These are phyloP conservation scores for Penicillium hesseltinei DNA, from an alignment of 2,329 filamentous ascomycete species.

Conservation along the genomic window DNA sequence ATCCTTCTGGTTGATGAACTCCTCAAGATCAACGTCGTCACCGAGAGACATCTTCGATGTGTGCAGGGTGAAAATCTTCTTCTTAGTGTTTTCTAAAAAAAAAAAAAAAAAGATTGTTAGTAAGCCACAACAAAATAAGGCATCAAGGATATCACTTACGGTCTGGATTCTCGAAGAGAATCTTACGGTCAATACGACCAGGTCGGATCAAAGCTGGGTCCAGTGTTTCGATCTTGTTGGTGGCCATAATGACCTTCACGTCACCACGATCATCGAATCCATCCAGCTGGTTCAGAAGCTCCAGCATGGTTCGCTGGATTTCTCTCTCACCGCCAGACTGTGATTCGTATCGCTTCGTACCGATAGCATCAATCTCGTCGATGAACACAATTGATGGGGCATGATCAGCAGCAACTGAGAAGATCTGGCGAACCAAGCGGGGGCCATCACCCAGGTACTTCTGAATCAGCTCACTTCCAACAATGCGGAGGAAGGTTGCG, in stretches of 20 bases:
- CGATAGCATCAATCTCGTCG: constrained; percentile 98
- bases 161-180: constrained; percentile 72
- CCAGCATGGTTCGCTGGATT: constrained; percentile 97
- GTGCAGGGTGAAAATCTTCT: constrained; percentile 98
- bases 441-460: constrained; percentile 98
- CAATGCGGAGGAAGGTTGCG: constrained; percentile 94
- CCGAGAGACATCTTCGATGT: constrained; percentile 98
- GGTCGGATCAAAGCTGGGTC: constrained; percentile 95
- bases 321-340: constrained; percentile 96
- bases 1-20: constrained; percentile 98
- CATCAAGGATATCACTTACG: constrained; percentile 46
- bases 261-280: constrained; percentile 98
- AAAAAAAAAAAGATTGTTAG: constrained; percentile 25
- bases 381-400: constrained; percentile 98
- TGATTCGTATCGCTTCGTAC: constrained; percentile 97
- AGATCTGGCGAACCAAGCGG: constrained; percentile 90
- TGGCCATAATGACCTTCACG: constrained; percentile 99
- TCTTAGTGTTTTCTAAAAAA: constrained; percentile 71
- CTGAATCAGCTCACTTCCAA: constrained; percentile 95
- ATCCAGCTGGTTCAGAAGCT: constrained; percentile 95
- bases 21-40: constrained; percentile 95
- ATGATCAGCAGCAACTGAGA: constrained; percentile 85
- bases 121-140: not conserved
- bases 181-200: constrained; percentile 98
- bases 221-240: constrained; percentile 98